Evolutionary conservation across 1,284 basidiomycete genomes (phyloP), one percentile per base, ranked within the genome.

Genomic region (Cutaneotrichosporon curvatum): DNA sequence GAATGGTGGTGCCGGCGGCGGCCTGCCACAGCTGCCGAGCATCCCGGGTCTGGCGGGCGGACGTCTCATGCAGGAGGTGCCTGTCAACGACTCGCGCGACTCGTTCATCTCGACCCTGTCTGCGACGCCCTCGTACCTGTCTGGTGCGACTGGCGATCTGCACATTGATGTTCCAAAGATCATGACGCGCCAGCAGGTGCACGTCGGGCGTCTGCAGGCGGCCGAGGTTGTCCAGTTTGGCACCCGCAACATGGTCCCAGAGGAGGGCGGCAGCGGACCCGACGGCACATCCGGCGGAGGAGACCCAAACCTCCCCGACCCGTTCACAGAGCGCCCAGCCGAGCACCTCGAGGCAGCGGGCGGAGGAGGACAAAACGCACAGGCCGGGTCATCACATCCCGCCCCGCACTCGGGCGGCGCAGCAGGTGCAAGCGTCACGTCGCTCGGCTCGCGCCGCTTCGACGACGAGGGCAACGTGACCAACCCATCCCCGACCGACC

Each of bases 151-250:
- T 1, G 61, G 62, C 6, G 67, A 67, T 47, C 53, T 71, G 16
- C 61, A 70, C 18, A 51, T 63, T 19, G 72, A 73, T 40, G 65
- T 67, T 9, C 72, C 72, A 1, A 67, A 63, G 53, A 73, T 73
- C 48, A 58, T 72, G 50, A 73, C 71, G 0, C 60, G 60, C 15
- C 60, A 62, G 19, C 65, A 71, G 35, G 70, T 72, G 28, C 67
- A 70, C 38, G 50, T 71, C 31, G 70, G 70, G 9, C 51, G 62
- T 22, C 52, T 70, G 12, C 71, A 72, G 47, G 60, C 68, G 28
- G 71, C 71, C 42, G 71, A 72, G 47, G 59, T 73, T 28, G 67
- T 72, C 0, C 62, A 68, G 30, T 56, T 71, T 33, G 60, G 60
- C n/a, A n/a, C 5, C 25, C 16, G 4, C 35, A 34, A 6, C 9